These are phyloP conservation scores for Phaseolus lunatus DNA, from an alignment of 306 rosid species.

Conservation along the genomic window DNA sequence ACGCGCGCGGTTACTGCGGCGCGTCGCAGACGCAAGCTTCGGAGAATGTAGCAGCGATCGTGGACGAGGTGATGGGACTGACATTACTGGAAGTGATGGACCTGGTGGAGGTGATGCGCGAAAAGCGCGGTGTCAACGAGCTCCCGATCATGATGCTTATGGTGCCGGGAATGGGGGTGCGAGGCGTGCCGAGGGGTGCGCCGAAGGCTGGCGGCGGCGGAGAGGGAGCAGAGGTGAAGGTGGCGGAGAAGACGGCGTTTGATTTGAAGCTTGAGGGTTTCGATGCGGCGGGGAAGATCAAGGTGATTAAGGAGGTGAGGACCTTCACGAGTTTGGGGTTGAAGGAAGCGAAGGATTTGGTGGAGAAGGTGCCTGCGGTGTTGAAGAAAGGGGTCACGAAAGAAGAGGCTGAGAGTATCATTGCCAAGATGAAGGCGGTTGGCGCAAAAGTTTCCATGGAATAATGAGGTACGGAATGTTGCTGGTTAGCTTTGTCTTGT, in stretches of 20 bases:
- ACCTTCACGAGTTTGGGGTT: conserved; percentile 86
- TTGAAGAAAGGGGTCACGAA: conserved; percentile 91
- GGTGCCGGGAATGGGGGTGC: conserved; percentile 83
- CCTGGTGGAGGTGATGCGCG: conserved; percentile 78
- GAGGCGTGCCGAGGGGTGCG: conserved; percentile 61
- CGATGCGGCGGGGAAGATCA: conserved; percentile 81
- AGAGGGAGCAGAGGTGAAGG: conserved; percentile 56
- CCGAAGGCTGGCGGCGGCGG: conserved; percentile 30
- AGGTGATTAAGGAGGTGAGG: conserved; percentile 92
- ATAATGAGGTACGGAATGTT: conserved; percentile 57
- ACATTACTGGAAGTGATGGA: conserved; percentile 76
- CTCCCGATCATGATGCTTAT: conserved; percentile 81
- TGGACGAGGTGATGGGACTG: conserved; percentile 72
- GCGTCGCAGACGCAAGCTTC: conserved; percentile 51
- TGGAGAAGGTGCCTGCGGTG: conserved; percentile 85
- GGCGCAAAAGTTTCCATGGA: conserved; percentile 92
- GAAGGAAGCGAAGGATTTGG: conserved; percentile 98
- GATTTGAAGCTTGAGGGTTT: conserved; percentile 90
- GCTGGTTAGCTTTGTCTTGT: conserved; percentile 11
- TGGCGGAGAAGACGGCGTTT: conserved; percentile 83
- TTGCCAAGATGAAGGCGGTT: conserved; percentile 85
- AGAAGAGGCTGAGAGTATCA: conserved; percentile 83
- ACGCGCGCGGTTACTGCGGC: conserved; percentile 43
- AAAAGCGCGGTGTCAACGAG: conserved; percentile 73
- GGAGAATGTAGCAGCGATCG: conserved; percentile 60